Evolutionary conservation across 768 basidiomycete species (phyloP).

Genomic region (Leccinum barrowsii): DNA sequence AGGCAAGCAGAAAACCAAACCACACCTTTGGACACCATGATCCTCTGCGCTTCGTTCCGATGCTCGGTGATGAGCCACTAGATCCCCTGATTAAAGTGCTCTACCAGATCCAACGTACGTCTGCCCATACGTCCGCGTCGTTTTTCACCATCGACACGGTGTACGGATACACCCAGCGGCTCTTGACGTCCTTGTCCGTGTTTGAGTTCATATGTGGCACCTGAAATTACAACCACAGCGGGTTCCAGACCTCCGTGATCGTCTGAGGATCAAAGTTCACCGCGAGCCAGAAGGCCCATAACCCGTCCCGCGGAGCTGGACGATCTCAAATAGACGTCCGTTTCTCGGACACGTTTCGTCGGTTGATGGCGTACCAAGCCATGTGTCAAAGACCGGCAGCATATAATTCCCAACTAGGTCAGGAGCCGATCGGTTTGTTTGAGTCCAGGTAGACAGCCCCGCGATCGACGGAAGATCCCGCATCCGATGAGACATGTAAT

Average conservation of each 20-base stretch:
- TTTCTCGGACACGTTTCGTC: conserved; percentile 86
- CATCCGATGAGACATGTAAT: conserved; percentile 75
- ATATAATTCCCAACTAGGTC: conserved; percentile 87
- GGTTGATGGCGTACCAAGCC: conserved; percentile 89
- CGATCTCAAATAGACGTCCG: conserved; percentile 91
- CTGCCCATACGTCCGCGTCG: conserved; percentile 96
- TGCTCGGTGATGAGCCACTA: conserved; percentile 23
- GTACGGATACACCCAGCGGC: conserved; percentile 83
- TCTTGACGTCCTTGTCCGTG: conserved; percentile 96
- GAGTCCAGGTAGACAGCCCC: conserved; percentile 80
- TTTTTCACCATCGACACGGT: conserved; percentile 95
- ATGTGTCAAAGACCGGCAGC: conserved; percentile 77
- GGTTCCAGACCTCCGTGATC: conserved; percentile 92
- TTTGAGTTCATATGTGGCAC: conserved; percentile 93
- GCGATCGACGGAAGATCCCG: conserved; percentile 96
- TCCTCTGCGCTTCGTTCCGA: conserved; percentile 86
- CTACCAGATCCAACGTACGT: conserved; percentile 81
- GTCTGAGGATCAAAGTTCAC: conserved; percentile 98
- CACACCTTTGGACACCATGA: conserved; percentile 79
- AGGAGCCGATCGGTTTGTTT: conserved; percentile 94
- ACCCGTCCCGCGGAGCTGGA: conserved; percentile 69
- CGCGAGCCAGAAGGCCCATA: conserved; percentile 59
- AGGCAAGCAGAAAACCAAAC: background rate
- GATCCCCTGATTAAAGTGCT: conserved; percentile 36
- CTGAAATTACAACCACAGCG: conserved; percentile 93